Evolutionary conservation across 1,284 basidiomycete species (phyloP).

Genomic region (Naganishia cerealis): DNA sequence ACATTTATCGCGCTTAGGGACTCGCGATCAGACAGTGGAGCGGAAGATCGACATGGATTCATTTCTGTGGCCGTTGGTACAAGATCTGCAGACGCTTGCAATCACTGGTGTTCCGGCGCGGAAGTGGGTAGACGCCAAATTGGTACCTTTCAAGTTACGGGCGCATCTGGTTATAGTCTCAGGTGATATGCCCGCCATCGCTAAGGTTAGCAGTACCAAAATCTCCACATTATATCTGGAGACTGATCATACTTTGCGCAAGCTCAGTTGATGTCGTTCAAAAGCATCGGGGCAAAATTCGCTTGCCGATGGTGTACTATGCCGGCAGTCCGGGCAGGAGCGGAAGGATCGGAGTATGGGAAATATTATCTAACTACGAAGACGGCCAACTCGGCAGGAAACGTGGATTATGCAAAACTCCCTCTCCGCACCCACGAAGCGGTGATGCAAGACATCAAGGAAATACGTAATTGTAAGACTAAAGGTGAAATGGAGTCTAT

Average conservation of each 20-base stretch:
- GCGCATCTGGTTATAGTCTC: background rate
- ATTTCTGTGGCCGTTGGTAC: background rate
- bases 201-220: background rate
- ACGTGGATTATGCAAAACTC: background rate
- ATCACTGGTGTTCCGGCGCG: background rate
- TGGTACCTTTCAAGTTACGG: background rate
- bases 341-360: background rate
- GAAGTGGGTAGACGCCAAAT: background rate
- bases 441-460: too few relatives aligned
- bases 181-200: constrained; percentile 1
- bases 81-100: background rate
- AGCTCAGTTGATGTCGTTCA: constrained; percentile 6
- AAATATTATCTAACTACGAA: background rate
- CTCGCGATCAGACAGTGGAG: background rate
- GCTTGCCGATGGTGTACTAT: background rate
- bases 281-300: background rate
- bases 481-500: background rate
- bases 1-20: too few relatives aligned
- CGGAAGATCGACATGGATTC: background rate
- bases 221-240: too few relatives aligned
- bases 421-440: background rate
- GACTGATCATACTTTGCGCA: too few relatives aligned
- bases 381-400: background rate
- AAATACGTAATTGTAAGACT: background rate
- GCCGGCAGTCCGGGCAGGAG: background rate